Conservation (phyloP, 169 alveolate genomes). For the Eimeria maxima region DNA sequence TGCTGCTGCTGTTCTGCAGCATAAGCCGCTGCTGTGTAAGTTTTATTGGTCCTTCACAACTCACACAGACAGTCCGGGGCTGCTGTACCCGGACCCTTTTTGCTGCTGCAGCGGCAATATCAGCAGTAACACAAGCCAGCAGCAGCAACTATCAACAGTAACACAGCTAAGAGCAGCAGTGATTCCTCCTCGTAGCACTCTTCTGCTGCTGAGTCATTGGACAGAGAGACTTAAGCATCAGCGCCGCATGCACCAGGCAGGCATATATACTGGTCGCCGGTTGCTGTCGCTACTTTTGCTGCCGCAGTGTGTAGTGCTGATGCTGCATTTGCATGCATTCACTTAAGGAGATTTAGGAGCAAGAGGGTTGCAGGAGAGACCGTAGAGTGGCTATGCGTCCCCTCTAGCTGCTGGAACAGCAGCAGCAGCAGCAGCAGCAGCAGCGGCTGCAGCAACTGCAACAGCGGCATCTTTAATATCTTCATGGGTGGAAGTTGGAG, state of each 20-base stretch:
- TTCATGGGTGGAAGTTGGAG: neutral
- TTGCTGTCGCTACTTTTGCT: neutral
- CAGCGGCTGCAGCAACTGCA: neutral
- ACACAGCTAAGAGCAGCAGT: neutral
- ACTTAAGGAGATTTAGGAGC: neutral
- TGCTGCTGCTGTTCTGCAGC: constrained; percentile 20
- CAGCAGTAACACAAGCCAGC: neutral
- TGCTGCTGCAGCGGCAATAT: neutral
- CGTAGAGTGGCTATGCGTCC: neutral
- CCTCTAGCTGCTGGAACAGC: neutral
- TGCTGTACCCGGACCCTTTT: neutral
- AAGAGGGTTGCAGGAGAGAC: neutral
- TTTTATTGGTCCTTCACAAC: neutral
- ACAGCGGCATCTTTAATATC: neutral
- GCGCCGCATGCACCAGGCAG: neutral
- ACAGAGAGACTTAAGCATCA: neutral
- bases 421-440: neutral
- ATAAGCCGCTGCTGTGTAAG: neutral
- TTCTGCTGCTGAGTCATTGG: neutral
- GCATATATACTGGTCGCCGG: neutral
- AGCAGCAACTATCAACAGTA: neutral
- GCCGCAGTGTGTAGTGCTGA: neutral
- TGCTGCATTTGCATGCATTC: neutral
- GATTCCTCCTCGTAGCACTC: neutral
- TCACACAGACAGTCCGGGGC: neutral